Base-by-base conservation (phyloP, 495 filamentous ascomycete species). In the Aspergillus sclerotioniger region DNA sequence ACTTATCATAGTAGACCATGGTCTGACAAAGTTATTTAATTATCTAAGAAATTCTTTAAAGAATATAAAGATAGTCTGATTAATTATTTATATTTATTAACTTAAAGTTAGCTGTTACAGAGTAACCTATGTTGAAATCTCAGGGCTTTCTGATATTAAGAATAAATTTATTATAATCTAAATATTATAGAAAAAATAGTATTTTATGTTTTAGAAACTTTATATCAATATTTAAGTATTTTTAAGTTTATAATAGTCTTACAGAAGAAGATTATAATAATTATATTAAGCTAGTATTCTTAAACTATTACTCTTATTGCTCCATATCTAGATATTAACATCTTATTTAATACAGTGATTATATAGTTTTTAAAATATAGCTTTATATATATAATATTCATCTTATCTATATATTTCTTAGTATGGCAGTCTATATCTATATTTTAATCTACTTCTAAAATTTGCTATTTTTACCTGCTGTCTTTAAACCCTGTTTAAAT, bases 291-390 rank as follows among this genome's bases (percentile, higher is more conserved):
- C 48, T 51, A 17, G 48, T 25, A 19, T 19, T 51, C 48, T 51
- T n/a, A 32, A 25, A 33, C 48, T 51, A 33, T 51, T 44, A 44
- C 41, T 44, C 41, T 44, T 15, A 51, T 51, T 29, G 48, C 15
- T 25, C 48, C 50, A 53, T 35, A 59, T 59, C 56, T 29, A 59
- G 56, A 59, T 52, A 49, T 49, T 47, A 53, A 47, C 50, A 53
- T 32, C 51, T 33, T 33, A 51, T 51, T 33, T 13, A 51, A 51
- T 51, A 25, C 48, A 25, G 48, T 33, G 25, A 33, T 29, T 33
- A 51, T 51, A 25, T 51, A 51, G 45, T 51, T 33, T 51, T 51
- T 33, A 25, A 51, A 25, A 33, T 51, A 51, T 51, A 25, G 48
- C 48, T 51, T 32, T 51, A 51, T 51, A 51, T 51, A 19, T 44